phyloP scores from a whole-genome alignment of 1,284 basidiomycete species.

The Ganoderma meredithae region DNA sequence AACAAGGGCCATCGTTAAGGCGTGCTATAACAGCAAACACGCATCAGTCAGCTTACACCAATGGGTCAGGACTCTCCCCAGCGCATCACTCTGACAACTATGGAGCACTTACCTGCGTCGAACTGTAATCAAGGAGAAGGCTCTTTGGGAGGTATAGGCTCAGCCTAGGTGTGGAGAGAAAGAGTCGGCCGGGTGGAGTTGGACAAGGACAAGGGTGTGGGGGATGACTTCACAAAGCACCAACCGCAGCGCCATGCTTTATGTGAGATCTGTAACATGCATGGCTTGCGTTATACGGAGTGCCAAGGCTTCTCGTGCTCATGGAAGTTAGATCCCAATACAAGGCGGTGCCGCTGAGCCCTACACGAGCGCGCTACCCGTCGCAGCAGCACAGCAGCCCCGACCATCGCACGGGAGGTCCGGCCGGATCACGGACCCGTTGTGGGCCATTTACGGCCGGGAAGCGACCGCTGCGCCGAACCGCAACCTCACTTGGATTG shows the following conservation, averaged over 20 bases:
- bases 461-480: constrained; percentile 30
- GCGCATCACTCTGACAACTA: neutral
- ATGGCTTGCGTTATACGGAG: neutral
- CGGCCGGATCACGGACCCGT: constrained; percentile 28
- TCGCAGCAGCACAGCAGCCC: neutral
- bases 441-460: constrained; percentile 33
- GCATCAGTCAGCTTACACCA: neutral
- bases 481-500: constrained; percentile 30
- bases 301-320: neutral
- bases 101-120: neutral
- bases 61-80: neutral
- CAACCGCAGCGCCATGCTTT: constrained; percentile 1
- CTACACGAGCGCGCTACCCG: neutral
- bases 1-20: constrained; percentile 17
- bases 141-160: neutral
- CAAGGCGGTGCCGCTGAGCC: neutral
- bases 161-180: neutral
- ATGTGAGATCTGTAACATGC: neutral
- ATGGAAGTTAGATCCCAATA: neutral
- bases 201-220: neutral
- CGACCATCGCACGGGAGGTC: neutral
- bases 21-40: neutral
- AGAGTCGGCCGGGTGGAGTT: neutral
- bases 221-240: neutral
- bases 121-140: neutral